Base-by-base conservation (phyloP, 306 rosid genomes). In the Cicer arietinum region DNA sequence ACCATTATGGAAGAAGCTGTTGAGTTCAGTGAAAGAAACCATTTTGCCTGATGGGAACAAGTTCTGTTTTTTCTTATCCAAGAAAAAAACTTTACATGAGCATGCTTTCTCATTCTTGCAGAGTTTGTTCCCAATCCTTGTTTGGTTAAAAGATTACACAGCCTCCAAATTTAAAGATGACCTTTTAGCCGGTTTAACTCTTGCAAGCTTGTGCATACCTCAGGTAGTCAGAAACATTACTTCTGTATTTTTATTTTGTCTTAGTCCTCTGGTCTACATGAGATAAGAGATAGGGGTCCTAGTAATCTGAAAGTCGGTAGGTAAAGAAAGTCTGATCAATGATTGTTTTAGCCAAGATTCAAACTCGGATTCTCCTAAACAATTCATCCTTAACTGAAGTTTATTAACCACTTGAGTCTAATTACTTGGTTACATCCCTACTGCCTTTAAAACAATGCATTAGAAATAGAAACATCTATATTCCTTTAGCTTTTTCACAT, bases 171-270 rank as follows among this genome's bases (percentile, higher is more conserved):
- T 90, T 71, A 89, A 84, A 74, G 81, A 68, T 52, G 96, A 90
- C 47, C 46, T 92, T 22, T 80, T 92, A 78, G 90, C 96, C 37
- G 98, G 96, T 66, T 86, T 90, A 50, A 90, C 98, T 51, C 98
- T 92, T 10, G 96, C 96, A 8, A 89, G 96, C 77, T 91, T 92
- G 17, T 71, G 92, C 83, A 89, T 92, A 67, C 96, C 96, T 77
- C 98, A 92, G 90, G 97, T 90, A 70, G 2, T 53, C 16, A 44
- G 13, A 42, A n/a, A 47, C 11, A 3, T 48, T 10, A 8, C 14
- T 39, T 3, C 18, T 40, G 51, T 30, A 30, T 30, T 0, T 30
- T 30, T 3, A 3, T 30, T 30, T 30, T 30, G 35, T 30, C 37
- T 30, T 3, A 30, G 37, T 3, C 37, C 37, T 30, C 37, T 4